These are phyloP conservation scores for Suhomyces panamericanus DNA, from an alignment of 1,139 yeast species.

Conservation along the genomic window DNA sequence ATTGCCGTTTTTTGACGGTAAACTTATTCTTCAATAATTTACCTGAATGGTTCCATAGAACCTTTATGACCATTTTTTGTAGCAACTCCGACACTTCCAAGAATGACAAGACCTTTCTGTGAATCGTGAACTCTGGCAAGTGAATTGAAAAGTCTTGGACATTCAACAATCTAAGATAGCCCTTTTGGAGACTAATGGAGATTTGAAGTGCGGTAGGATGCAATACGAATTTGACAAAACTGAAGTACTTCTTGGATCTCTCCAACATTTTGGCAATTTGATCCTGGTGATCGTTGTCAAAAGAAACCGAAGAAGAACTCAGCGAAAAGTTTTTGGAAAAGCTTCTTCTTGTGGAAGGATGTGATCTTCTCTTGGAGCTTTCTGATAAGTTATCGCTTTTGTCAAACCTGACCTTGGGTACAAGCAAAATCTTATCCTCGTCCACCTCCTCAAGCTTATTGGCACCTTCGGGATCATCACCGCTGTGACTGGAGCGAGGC, in stretches of 20 bases:
- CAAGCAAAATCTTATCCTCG: slow-evolving; percentile 3
- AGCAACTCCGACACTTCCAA: slow-evolving; percentile 54
- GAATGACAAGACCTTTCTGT: slow-evolving; percentile 51
- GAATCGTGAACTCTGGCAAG: slow-evolving; percentile 53
- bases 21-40: slow-evolving; percentile 58
- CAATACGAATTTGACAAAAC: slow-evolving; percentile 51
- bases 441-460: slow-evolving; percentile 5
- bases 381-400: slow-evolving; percentile 4
- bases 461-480: slow-evolving; percentile 11
- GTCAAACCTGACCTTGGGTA: slow-evolving; percentile 7
- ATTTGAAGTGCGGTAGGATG: slow-evolving; percentile 51
- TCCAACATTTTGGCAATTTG: slow-evolving; percentile 57
- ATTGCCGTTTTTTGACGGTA: slow-evolving; percentile 23
- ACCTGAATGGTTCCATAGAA: slow-evolving; percentile 59
- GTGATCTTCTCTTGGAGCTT: slow-evolving; percentile 2
- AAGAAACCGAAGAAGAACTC: slow-evolving; percentile 9
- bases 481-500: slow-evolving; percentile 13
- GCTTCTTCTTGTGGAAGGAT: neutral
- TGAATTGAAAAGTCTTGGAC: slow-evolving; percentile 58
- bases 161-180: slow-evolving; percentile 57
- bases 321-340: slow-evolving; percentile 6
- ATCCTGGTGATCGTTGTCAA: slow-evolving; percentile 30
- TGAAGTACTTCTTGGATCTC: slow-evolving; percentile 58
- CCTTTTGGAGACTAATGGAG: slow-evolving; percentile 57
- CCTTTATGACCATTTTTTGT: slow-evolving; percentile 51